Percentiles rank a stretch among this genome's conserved stretches.
These are phyloP conservation scores for Tricholoma furcatifolium DNA, from an alignment of 768 basidiomycete genomes.

Conservation along the genomic window DNA sequence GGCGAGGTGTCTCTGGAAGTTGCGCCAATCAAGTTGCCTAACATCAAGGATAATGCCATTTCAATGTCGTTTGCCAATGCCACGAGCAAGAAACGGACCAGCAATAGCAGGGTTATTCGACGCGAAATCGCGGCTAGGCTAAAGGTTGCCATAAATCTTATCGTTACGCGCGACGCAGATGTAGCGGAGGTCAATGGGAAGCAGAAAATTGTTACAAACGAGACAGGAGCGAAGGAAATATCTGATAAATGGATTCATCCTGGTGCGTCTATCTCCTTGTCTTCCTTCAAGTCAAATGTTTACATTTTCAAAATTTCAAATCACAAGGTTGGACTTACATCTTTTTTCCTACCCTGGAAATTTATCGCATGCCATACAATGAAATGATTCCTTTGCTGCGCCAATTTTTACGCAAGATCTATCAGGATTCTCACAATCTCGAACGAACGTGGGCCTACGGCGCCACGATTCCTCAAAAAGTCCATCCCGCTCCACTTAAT, in stretches of 20 bases:
- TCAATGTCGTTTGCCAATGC: constrained; percentile 37
- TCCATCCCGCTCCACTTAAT: background rate
- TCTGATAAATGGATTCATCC: constrained; percentile 30
- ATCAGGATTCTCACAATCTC: constrained; percentile 16
- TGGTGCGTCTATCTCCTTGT: constrained; percentile 21
- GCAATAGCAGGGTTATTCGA: constrained; percentile 29
- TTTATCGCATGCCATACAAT: constrained; percentile 45
- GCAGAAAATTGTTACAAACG: constrained; percentile 19
- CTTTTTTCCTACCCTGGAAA: constrained; percentile 33
- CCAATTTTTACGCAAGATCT: constrained; percentile 21
- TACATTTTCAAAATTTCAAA: no score
- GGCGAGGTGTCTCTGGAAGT: constrained; percentile 6
- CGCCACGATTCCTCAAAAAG: background rate
- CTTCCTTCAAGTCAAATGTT: no score
- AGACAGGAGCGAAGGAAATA: constrained; percentile 20
- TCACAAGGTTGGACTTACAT: constrained; percentile 50
- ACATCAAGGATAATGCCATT: constrained; percentile 21
- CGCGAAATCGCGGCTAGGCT: constrained; percentile 30
- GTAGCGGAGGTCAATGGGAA: constrained; percentile 17
- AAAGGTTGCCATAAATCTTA: constrained; percentile 37
- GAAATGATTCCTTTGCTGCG: constrained; percentile 38
- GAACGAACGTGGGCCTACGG: constrained; percentile 17
- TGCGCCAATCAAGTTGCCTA: constrained; percentile 17
- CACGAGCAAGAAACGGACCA: constrained; percentile 35
- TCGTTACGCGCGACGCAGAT: constrained; percentile 40